Evolutionary conservation across 768 basidiomycete genomes (phyloP).

Genomic region (Termitomyces sp.): DNA sequence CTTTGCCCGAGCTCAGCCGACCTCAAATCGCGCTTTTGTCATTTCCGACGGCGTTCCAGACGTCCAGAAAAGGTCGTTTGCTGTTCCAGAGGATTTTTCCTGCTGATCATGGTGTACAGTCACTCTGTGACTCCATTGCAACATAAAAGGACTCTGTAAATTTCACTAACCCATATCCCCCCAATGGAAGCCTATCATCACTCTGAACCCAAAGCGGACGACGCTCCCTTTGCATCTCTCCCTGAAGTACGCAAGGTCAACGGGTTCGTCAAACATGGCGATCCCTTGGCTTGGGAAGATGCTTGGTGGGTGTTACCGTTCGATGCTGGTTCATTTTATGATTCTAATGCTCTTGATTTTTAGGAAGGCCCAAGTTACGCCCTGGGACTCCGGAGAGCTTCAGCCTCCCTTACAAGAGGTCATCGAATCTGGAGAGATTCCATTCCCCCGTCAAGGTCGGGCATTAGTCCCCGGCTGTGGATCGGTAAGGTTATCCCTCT

Average conservation of each 20-base stretch:
- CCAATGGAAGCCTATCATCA: constrained; percentile 1
- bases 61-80: neutral
- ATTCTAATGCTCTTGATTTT: neutral
- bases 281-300: constrained; percentile 25
- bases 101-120: neutral
- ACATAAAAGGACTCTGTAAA: neutral
- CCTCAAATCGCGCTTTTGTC: neutral
- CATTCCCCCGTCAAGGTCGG: constrained; percentile 37
- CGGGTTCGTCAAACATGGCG: constrained; percentile 21
- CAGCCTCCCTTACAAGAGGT: constrained; percentile 57
- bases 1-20: neutral
- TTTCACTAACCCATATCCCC: neutral
- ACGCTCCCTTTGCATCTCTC: constrained; percentile 2
- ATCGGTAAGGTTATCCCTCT: constrained; percentile 20
- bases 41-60: neutral
- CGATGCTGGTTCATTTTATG: neutral
- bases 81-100: neutral
- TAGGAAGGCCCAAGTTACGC: constrained; percentile 39
- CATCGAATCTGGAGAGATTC: constrained; percentile 40
- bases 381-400: constrained; percentile 29
- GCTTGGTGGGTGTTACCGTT: constrained; percentile 19
- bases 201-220: neutral
- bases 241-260: constrained; percentile 7
- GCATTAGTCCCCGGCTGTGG: constrained; percentile 49
- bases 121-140: neutral